Conservation (phyloP, 2,329 filamentous ascomycete genomes). For the Leptographium galeiforme region DNA sequence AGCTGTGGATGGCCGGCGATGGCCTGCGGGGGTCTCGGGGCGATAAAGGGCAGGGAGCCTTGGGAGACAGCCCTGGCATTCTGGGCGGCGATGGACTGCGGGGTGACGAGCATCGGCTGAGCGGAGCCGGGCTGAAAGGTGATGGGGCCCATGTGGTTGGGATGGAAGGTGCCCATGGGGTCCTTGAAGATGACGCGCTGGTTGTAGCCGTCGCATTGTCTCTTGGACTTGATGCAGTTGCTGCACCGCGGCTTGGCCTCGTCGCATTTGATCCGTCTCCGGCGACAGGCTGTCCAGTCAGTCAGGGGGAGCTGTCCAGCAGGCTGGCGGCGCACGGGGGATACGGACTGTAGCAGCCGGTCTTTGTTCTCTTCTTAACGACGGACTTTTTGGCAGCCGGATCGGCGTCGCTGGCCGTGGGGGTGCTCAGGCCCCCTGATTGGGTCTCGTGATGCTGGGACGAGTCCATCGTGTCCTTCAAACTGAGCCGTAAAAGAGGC, state of each 20-base stretch:
- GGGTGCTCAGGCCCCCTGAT: not conserved
- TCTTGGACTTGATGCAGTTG: conserved; percentile 79
- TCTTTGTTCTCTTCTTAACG: conserved; percentile 1
- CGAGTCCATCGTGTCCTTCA: not conserved
- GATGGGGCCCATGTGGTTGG: conserved; percentile 28
- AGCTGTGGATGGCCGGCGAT: not conserved
- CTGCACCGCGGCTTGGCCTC: conserved; percentile 72
- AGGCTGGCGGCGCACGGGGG: not conserved
- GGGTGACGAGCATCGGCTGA: conserved; percentile 27
- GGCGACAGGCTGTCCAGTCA: conserved; percentile 59
- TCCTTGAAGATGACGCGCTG: conserved; percentile 72
- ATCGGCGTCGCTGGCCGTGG: not conserved
- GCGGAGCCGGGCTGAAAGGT: conserved; percentile 31
- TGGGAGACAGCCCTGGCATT: not conserved
- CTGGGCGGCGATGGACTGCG: conserved; percentile 15
- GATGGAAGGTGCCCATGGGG: conserved; percentile 46
- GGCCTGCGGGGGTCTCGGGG: not conserved
- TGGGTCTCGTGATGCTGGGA: not conserved
- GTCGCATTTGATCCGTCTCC: conserved; percentile 92
- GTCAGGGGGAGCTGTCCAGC: conserved; percentile 5
- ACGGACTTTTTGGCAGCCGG: not conserved
- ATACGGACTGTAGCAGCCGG: not conserved
- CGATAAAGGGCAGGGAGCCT: not conserved
- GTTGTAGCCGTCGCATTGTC: conserved; percentile 72
- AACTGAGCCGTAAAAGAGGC: too few relatives aligned